A percentile compares a stretch with the other conserved stretches of the same genome.
Conservation (phyloP, 768 basidiomycete genomes). For the Candolleomyces eurysporus region DNA sequence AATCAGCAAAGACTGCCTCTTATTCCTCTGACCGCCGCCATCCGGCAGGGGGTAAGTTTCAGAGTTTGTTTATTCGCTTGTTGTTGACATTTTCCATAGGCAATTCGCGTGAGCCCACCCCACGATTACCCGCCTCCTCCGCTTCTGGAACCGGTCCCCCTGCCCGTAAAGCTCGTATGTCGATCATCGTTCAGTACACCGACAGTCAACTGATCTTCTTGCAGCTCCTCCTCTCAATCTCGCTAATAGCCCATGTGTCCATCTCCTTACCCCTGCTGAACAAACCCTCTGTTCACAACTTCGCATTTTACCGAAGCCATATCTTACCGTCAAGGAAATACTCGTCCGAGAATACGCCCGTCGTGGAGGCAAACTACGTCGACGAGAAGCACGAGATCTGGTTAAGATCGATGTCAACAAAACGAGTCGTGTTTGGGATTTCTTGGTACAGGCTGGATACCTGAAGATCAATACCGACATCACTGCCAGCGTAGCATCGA, state of each 20-base stretch:
- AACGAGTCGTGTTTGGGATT: constrained; percentile 91
- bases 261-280: constrained; percentile 86
- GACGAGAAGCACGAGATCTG: constrained; percentile 85
- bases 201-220: not conserved
- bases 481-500: not conserved
- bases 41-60: not conserved
- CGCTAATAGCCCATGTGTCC: constrained; percentile 84
- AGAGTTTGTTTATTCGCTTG: not conserved
- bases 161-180: constrained; percentile 46
- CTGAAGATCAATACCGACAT: constrained; percentile 64
- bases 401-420: constrained; percentile 95
- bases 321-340: constrained; percentile 93
- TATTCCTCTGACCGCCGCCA: constrained; percentile 39
- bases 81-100: constrained; percentile 22
- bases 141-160: constrained; percentile 36
- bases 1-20: constrained; percentile 52
- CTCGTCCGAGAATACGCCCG: constrained; percentile 91
- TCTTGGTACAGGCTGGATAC: constrained; percentile 82
- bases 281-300: constrained; percentile 85
- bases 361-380: constrained; percentile 81
- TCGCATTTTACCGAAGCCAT: constrained; percentile 92
- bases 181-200: not conserved
- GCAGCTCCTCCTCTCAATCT: constrained; percentile 75
- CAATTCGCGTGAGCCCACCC: constrained; percentile 62
- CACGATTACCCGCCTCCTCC: constrained; percentile 36